A percentile compares a stretch with the other conserved stretches of the same genome.
Evolutionary conservation across 2,329 filamentous ascomycete species (phyloP).

Genomic region (Celoporthe dispersa): DNA sequence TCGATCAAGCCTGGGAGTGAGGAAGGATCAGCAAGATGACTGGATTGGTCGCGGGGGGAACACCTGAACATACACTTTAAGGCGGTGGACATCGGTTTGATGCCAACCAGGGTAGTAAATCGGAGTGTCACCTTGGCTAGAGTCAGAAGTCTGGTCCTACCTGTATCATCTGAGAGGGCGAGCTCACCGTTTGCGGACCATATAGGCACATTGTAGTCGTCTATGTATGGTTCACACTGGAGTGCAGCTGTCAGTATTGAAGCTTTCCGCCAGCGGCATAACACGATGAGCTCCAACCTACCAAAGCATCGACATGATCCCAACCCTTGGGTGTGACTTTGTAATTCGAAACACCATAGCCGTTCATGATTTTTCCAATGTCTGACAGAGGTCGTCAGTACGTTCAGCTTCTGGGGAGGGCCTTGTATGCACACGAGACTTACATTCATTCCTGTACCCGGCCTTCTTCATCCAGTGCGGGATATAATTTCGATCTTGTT

Average conservation of each 20-base stretch:
- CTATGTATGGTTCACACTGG: constrained; percentile 37
- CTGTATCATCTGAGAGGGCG: no score
- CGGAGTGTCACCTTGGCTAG: constrained; percentile 21
- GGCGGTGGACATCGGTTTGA: constrained; percentile 35
- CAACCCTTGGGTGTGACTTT: constrained; percentile 38
- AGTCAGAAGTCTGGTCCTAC: background rate
- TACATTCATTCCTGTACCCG: constrained; percentile 50
- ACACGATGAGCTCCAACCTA: constrained; percentile 14
- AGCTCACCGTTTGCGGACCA: constrained; percentile 33
- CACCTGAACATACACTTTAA: constrained; percentile 31
- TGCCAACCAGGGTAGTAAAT: constrained; percentile 34
- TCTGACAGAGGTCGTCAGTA: constrained; percentile 16
- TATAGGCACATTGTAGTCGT: constrained; percentile 36
- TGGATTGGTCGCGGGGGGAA: background rate
- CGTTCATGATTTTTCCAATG: constrained; percentile 50
- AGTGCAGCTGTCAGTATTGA: background rate
- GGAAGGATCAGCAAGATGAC: background rate
- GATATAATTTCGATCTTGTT: constrained; percentile 48
- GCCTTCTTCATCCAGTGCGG: constrained; percentile 49
- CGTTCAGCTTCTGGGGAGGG: no score
- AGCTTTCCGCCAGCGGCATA: background rate
- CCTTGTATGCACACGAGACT: background rate
- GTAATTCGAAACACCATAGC: constrained; percentile 47
- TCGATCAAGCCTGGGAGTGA: constrained; percentile 29
- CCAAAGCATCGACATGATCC: constrained; percentile 33